These are phyloP conservation scores for Thelonectria discophora DNA, from an alignment of 2,329 filamentous ascomycete species.

Conservation along the genomic window DNA sequence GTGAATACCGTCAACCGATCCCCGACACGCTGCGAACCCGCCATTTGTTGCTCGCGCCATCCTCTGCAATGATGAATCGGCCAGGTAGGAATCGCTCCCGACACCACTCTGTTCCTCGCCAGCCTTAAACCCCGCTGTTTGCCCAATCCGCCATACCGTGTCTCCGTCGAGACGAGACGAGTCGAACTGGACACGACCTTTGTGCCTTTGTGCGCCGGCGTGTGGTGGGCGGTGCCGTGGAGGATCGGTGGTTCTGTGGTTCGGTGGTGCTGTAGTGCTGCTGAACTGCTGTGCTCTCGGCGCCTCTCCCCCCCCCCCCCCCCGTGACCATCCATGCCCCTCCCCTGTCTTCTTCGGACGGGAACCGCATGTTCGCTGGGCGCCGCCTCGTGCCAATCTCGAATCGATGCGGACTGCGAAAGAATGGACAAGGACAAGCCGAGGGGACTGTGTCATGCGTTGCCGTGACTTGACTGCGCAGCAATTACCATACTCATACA, in stretches of 20 bases:
- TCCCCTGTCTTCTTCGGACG: slow-evolving; percentile 26
- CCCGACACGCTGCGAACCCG: slow-evolving; percentile 19
- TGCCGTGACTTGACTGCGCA: slow-evolving; percentile 18
- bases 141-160: slow-evolving; percentile 35
- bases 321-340: slow-evolving; percentile 26
- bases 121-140: slow-evolving; percentile 40
- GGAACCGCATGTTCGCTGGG: slow-evolving; percentile 23
- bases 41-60: slow-evolving; percentile 37
- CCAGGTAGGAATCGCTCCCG: slow-evolving; percentile 61
- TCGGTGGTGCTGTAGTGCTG: too few species aligned
- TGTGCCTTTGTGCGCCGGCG: slow-evolving; percentile 32
- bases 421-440: slow-evolving; percentile 15
- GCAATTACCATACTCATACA: slow-evolving; percentile 27
- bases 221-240: slow-evolving; percentile 1
- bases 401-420: slow-evolving; percentile 28
- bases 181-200: slow-evolving; percentile 15
- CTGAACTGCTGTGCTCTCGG: slow-evolving; percentile 21
- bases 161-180: slow-evolving; percentile 26
- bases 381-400: slow-evolving; percentile 27
- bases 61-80: slow-evolving; percentile 62
- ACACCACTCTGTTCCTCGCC: slow-evolving; percentile 39
- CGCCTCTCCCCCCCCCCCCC: slow-evolving; percentile 23
- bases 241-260: too few species aligned
- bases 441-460: slow-evolving; percentile 14
- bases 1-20: slow-evolving; percentile 27